Evolutionary conservation across 2,329 filamentous ascomycete genomes (phyloP).

Genomic region (Penicillium hesseltinei): DNA sequence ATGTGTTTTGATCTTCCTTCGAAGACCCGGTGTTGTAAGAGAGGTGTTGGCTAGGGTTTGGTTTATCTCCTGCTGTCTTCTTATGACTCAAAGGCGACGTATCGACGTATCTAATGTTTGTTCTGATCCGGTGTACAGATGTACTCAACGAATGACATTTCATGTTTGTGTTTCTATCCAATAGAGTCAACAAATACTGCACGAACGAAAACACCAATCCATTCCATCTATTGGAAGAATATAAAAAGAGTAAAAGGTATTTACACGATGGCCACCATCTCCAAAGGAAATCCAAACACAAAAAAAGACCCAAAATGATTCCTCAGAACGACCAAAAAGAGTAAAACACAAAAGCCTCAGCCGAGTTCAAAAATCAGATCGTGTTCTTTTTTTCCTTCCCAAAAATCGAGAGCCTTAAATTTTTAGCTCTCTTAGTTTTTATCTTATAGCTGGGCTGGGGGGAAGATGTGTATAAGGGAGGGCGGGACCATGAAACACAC

Average conservation of each 20-base stretch:
- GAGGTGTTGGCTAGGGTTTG: neutral
- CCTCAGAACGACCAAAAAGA: constrained; percentile 3
- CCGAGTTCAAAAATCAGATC: constrained; percentile 5
- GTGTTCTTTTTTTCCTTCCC: neutral
- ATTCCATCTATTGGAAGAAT: constrained; percentile 34
- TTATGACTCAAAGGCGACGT: neutral
- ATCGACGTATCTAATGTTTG: neutral
- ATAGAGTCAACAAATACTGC: neutral
- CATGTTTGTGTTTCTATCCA: neutral
- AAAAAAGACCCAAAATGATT: constrained; percentile 14
- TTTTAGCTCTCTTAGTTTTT: constrained; percentile 4
- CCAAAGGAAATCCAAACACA: constrained; percentile 16
- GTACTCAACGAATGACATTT: neutral
- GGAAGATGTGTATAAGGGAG: constrained; percentile 9
- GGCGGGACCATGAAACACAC: constrained; percentile 23
- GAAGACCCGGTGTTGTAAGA: neutral
- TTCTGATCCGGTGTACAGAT: neutral
- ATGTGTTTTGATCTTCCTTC: neutral
- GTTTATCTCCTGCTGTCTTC: neutral
- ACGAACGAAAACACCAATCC: constrained; percentile 21
- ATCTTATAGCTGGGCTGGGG: constrained; percentile 2
- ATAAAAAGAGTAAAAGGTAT: constrained; percentile 30
- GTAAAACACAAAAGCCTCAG: constrained; percentile 1
- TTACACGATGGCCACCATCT: constrained; percentile 23
- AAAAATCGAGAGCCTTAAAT: neutral